Percentiles rank a stretch among this genome's conserved stretches.
Evolutionary conservation across 192 early-diverging fungal species (phyloP).

Genomic region (Dissophora ornata): DNA sequence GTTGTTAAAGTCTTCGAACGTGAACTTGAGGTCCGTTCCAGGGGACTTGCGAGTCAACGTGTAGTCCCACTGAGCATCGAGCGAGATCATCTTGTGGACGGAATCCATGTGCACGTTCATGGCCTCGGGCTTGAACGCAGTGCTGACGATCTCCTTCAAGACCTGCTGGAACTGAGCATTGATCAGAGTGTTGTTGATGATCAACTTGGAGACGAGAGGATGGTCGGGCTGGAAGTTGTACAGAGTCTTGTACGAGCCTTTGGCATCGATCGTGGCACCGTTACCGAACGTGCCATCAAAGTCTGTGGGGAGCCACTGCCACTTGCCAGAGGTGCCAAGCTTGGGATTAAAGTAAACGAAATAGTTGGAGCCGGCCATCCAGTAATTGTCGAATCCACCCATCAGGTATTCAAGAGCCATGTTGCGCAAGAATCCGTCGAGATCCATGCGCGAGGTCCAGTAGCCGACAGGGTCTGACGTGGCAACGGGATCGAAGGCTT

Average conservation of each 20-base stretch:
- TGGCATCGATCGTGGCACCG: slow-evolving; percentile 35
- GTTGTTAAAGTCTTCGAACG: slow-evolving; percentile 47
- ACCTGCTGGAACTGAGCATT: slow-evolving; percentile 37
- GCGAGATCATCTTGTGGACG: slow-evolving; percentile 52
- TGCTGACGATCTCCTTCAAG: slow-evolving; percentile 47
- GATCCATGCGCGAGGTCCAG: slow-evolving; percentile 51
- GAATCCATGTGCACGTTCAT: slow-evolving; percentile 48
- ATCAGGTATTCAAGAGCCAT: slow-evolving; percentile 64
- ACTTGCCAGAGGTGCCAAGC: slow-evolving; percentile 36
- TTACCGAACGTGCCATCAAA: slow-evolving; percentile 62
- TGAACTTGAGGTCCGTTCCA: slow-evolving; percentile 35
- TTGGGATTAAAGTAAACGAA: slow-evolving; percentile 59
- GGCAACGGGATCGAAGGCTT: slow-evolving; percentile 26
- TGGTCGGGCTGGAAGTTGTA: slow-evolving; percentile 33
- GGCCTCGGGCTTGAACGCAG: slow-evolving; percentile 48
- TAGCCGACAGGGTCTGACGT: slow-evolving; percentile 26
- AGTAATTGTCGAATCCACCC: slow-evolving; percentile 62
- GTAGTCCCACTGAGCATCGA: slow-evolving; percentile 56
- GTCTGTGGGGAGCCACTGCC: slow-evolving; percentile 58
- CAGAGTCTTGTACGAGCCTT: slow-evolving; percentile 42
- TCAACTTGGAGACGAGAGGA: slow-evolving; percentile 55
- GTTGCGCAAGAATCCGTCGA: slow-evolving; percentile 60
- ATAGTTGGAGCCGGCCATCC: slow-evolving; percentile 60
- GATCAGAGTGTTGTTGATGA: slow-evolving; percentile 46
- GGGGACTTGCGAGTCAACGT: slow-evolving; percentile 29